Evolutionary conservation across 2,329 filamentous ascomycete species (phyloP).

Genomic region (Pezicula rhizophila): DNA sequence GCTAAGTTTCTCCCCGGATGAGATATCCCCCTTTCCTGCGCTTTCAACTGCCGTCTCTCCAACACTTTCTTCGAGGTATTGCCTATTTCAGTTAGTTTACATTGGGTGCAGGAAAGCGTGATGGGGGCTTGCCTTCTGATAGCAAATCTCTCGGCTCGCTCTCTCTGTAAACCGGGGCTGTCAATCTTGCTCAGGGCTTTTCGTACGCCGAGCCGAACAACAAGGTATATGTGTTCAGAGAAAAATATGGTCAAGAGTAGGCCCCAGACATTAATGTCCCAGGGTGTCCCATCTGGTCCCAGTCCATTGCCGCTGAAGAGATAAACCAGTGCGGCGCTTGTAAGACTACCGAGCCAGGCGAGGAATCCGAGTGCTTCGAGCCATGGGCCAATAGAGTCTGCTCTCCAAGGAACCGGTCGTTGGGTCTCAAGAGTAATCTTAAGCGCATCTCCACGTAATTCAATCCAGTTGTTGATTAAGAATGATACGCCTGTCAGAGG

Average conservation of each 20-base stretch:
- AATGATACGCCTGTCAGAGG: constrained; percentile 87
- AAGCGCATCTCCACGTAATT: constrained; percentile 85
- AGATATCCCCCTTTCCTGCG: constrained; percentile 40
- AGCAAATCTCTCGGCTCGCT: constrained; percentile 72
- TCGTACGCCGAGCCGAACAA: constrained; percentile 65
- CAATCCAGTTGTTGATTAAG: constrained; percentile 92
- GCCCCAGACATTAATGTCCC: constrained; percentile 71
- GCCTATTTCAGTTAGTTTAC: constrained; percentile 14
- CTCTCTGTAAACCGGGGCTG: constrained; percentile 78
- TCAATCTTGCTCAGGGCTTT: constrained; percentile 74
- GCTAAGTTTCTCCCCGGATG: constrained; percentile 57
- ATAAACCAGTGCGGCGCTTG: constrained; percentile 80
- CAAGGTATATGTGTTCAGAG: constrained; percentile 85
- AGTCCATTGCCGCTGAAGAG: constrained; percentile 70
- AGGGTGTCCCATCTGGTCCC: constrained; percentile 59
- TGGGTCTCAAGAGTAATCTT: constrained; percentile 90
- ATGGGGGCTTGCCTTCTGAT: constrained; percentile 64
- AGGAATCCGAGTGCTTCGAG: constrained; percentile 79
- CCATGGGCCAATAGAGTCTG: constrained; percentile 93
- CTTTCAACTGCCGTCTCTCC: constrained; percentile 48
- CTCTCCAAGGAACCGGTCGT: constrained; percentile 80
- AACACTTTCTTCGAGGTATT: constrained; percentile 61
- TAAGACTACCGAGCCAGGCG: constrained; percentile 89
- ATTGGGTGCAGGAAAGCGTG: not conserved
- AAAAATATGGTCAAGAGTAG: constrained; percentile 77